Conservation (phyloP, 2,329 filamentous ascomycete species). For the Ophiocordyceps polyrhachis-furcata region DNA sequence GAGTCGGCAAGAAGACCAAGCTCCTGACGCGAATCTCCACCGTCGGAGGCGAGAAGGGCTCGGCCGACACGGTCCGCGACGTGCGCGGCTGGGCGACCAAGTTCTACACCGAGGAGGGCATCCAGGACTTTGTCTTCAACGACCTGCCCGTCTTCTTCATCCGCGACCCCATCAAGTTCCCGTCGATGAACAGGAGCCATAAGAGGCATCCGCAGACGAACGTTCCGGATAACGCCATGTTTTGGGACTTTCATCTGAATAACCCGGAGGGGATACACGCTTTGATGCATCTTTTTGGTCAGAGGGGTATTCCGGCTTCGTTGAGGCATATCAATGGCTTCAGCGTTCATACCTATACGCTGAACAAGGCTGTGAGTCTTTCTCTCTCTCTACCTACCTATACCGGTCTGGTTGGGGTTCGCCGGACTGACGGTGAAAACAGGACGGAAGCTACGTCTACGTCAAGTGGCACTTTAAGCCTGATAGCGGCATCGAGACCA, state of each 20-base stretch:
- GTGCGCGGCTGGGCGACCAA: conserved; percentile 39
- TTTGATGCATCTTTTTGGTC: conserved; percentile 31
- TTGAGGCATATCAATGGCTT: conserved; percentile 26
- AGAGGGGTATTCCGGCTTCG: conserved; percentile 28
- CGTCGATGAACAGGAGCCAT: conserved; percentile 24
- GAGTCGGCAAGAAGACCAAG: conserved; percentile 20
- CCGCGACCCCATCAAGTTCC: conserved; percentile 28
- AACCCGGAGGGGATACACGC: conserved; percentile 31
- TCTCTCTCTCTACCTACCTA: no score
- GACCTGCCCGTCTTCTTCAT: conserved; percentile 30
- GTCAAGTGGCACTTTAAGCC: conserved; percentile 31
- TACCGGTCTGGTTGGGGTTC: no score
- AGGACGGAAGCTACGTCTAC: conserved; percentile 27
- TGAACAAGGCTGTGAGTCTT: conserved; percentile 1
- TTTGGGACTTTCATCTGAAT: conserved; percentile 11
- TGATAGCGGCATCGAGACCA: conserved; percentile 23
- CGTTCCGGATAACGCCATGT: conserved; percentile 23
- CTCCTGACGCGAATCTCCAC: conserved; percentile 23
- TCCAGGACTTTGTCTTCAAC: conserved; percentile 17
- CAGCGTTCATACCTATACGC: conserved; percentile 26
- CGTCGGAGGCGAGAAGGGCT: conserved; percentile 45
- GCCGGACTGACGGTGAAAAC: conserved; percentile 17
- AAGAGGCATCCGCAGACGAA: conserved; percentile 24
- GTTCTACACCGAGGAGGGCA: conserved; percentile 10
- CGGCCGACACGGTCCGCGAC: conserved; percentile 46